Percentiles rank a stretch among this genome's conserved stretches.
Evolutionary conservation across 306 rosid genomes (phyloP).

Genomic region (Begonia masoniana): DNA sequence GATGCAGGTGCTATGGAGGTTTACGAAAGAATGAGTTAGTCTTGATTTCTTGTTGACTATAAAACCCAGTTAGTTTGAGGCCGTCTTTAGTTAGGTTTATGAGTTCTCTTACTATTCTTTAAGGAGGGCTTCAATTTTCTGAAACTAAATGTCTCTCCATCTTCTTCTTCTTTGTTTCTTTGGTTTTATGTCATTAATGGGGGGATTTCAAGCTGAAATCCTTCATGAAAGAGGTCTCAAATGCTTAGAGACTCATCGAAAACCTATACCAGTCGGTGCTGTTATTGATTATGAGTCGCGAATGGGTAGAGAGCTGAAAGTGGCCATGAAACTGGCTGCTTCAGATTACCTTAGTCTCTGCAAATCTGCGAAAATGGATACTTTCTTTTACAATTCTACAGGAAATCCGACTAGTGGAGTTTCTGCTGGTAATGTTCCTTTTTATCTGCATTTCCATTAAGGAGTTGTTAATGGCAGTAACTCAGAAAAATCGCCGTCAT

Average conservation of each 20-base stretch:
- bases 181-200: slow-evolving; percentile 1
- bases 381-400: slow-evolving; percentile 14
- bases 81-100: too few species aligned
- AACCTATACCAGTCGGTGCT: slow-evolving; percentile 19
- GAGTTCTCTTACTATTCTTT: too few species aligned
- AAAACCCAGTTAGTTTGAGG: too few species aligned
- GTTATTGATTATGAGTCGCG: slow-evolving; percentile 17
- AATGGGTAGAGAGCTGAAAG: slow-evolving; percentile 29
- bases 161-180: too few species aligned
- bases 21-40: background rate
- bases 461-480: too few species aligned
- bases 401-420: slow-evolving; percentile 14
- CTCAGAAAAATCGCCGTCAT: background rate
- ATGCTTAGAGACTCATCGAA: background rate
- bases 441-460: background rate
- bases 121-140: too few species aligned
- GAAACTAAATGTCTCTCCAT: too few species aligned
- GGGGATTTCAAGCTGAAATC: slow-evolving; percentile 9
- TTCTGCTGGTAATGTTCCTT: slow-evolving; percentile 16
- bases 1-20: too few species aligned
- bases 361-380: slow-evolving; percentile 5
- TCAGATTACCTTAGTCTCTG: slow-evolving; percentile 11
- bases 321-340: slow-evolving; percentile 39
- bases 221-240: slow-evolving; percentile 3
- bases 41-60: too few species aligned